phyloP scores from a whole-genome alignment of 1,284 basidiomycete species.

The Pseudozyma tsukubaensis region DNA sequence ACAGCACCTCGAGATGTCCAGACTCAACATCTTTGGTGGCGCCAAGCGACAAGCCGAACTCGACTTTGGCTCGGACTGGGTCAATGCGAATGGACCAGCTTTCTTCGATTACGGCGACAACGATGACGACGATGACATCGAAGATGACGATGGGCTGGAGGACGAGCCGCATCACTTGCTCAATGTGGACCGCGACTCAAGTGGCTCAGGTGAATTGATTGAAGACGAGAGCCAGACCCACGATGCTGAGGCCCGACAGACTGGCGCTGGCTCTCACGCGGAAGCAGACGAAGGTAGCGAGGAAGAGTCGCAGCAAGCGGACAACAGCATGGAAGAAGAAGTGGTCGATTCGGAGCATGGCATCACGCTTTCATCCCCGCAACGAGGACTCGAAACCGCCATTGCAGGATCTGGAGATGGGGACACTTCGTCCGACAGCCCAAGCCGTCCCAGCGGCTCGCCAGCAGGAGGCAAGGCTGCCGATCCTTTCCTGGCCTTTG shows the following conservation, averaged over 20 bases:
- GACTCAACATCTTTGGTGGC: conserved; percentile 35
- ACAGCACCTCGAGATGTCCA: conserved; percentile 42
- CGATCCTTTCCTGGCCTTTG: conserved; percentile 59
- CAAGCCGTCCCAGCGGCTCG: conserved; percentile 13
- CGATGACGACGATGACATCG: conserved; percentile 31
- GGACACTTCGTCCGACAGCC: conserved; percentile 19
- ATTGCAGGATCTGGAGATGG: background rate
- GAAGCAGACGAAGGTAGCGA: conserved; percentile 4
- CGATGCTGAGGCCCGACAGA: conserved; percentile 2
- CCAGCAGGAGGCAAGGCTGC: conserved; percentile 13
- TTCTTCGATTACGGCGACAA: conserved; percentile 49
- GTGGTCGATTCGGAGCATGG: conserved; percentile 11
- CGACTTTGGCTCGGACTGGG: conserved; percentile 34
- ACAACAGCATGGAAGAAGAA: conserved; percentile 40
- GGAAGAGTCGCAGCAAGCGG: conserved; percentile 16
- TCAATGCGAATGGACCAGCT: conserved; percentile 36
- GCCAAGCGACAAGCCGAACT: conserved; percentile 21
- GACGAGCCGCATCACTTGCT: conserved; percentile 54
- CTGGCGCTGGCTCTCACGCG: background rate
- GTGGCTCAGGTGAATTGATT: conserved; percentile 41
- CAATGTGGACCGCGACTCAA: conserved; percentile 45
- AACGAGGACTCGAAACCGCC: conserved; percentile 22
- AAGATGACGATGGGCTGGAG: conserved; percentile 31
- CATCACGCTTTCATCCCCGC: conserved; percentile 45
- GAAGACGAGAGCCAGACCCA: conserved; percentile 26